phyloP scores from a whole-genome alignment of 345 rosid species.

The Theobroma cacao region DNA sequence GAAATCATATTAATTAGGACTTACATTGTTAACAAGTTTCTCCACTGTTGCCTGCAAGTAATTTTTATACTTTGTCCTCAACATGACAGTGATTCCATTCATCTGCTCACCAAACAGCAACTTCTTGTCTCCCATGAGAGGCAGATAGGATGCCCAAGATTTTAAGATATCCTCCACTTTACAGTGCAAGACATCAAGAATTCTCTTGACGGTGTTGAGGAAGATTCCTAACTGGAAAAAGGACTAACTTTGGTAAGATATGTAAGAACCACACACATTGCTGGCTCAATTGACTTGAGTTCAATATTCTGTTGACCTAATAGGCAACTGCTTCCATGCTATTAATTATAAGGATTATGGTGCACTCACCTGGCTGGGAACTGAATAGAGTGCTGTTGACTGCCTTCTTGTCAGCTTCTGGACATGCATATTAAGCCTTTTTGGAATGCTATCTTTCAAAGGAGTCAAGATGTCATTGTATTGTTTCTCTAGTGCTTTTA shows the following conservation, averaged over 20 bases:
- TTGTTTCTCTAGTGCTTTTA: conserved; percentile 87
- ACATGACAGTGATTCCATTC: conserved; percentile 81
- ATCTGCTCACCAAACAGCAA: conserved; percentile 80
- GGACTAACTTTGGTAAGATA: neutral
- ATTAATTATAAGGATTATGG: neutral
- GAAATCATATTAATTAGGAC: conserved; percentile 14
- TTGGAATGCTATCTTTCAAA: conserved; percentile 81
- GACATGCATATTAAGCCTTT: conserved; percentile 88
- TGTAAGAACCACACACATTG: neutral
- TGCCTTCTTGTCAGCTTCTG: conserved; percentile 94
- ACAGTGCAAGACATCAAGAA: conserved; percentile 79
- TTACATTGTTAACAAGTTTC: conserved; percentile 84
- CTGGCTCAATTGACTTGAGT: neutral
- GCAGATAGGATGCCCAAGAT: conserved; percentile 89
- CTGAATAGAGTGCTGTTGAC: conserved; percentile 62
- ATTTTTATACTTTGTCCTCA: conserved; percentile 91
- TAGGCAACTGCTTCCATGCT: neutral
- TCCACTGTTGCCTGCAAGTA: conserved; percentile 91
- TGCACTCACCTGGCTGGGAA: conserved; percentile 73
- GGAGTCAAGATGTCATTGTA: conserved; percentile 84
- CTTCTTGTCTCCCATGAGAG: conserved; percentile 70
- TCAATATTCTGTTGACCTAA: neutral
- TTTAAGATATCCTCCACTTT: conserved; percentile 78
- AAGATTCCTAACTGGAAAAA: conserved; percentile 75
- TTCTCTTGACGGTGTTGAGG: conserved; percentile 85